Conservation (phyloP, 2,329 filamentous ascomycete species). For the Cytospora paraplurivora region DNA sequence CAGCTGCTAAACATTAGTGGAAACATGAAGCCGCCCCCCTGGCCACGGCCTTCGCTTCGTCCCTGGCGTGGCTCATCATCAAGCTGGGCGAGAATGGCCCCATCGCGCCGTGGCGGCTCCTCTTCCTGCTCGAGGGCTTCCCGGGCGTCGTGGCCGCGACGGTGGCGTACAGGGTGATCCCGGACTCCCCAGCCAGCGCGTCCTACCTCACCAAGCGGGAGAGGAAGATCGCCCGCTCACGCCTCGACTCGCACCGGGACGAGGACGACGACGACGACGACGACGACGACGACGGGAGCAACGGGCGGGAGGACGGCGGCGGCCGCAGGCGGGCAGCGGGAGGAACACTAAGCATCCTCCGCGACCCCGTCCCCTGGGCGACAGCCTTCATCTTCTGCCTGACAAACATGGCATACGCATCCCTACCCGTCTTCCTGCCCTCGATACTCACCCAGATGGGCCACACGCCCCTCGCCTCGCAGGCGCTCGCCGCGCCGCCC, state of each 20-base stretch:
- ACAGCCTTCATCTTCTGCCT: slow-evolving; percentile 84
- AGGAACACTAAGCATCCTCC: slow-evolving; percentile 48
- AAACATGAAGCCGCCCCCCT: slow-evolving; percentile 68
- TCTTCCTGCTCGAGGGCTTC: slow-evolving; percentile 84
- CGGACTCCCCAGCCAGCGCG: slow-evolving; percentile 72
- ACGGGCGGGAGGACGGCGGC: no score
- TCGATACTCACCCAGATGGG: slow-evolving; percentile 79
- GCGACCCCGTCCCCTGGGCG: slow-evolving; percentile 71
- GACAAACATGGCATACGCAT: slow-evolving; percentile 85
- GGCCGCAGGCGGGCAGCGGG: no score
- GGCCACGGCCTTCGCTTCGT: slow-evolving; percentile 80
- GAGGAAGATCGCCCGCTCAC: slow-evolving; percentile 69
- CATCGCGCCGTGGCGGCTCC: slow-evolving; percentile 80
- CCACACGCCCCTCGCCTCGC: slow-evolving; percentile 65
- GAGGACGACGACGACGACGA: slow-evolving; percentile 26
- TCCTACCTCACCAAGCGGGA: slow-evolving; percentile 64
- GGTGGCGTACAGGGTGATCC: slow-evolving; percentile 73
- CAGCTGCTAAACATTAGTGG: neutral
- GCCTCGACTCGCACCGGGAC: slow-evolving; percentile 49
- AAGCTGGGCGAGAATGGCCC: slow-evolving; percentile 65
- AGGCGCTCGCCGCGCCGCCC: slow-evolving; percentile 79
- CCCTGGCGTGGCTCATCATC: slow-evolving; percentile 77
- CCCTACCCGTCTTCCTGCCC: slow-evolving; percentile 84
- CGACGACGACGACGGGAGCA: no score
- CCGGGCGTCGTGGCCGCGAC: slow-evolving; percentile 76